Evolutionary conservation across 106 monocot genomes (phyloP).

Genomic region (Ottelia alismoides): DNA sequence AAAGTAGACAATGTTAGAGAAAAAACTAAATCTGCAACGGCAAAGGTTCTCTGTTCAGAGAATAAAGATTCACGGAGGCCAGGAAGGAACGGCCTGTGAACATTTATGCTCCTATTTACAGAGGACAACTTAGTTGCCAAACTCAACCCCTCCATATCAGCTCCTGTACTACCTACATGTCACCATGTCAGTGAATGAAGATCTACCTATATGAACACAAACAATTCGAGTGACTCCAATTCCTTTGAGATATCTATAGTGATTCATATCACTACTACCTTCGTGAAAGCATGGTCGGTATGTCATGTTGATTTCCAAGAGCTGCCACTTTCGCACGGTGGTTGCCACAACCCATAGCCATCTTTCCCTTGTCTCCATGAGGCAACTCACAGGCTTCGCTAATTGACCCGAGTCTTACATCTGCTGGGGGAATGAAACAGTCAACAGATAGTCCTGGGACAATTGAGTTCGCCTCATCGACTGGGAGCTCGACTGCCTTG

Average conservation of each 20-base stretch:
- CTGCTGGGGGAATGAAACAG: conserved; percentile 94
- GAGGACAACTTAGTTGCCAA: conserved; percentile 4
- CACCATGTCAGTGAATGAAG: not conserved
- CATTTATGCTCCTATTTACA: conserved; percentile 50
- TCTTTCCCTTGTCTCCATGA: conserved; percentile 33
- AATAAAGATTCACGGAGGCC: conserved; percentile 19
- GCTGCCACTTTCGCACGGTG: conserved; percentile 61
- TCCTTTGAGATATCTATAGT: not conserved
- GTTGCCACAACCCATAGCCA: conserved; percentile 2
- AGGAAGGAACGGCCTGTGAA: conserved; percentile 15
- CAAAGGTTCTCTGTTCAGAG: conserved; percentile 23
- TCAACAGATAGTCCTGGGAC: conserved; percentile 78
- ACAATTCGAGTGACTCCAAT: conserved; percentile 1
- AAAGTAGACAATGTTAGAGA: no score
- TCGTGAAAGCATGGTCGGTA: conserved; percentile 48
- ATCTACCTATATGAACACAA: conserved; percentile 23
- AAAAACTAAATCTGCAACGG: no score
- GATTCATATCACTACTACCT: conserved; percentile 32
- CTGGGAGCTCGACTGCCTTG: no score
- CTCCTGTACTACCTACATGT: not conserved
- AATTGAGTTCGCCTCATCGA: conserved; percentile 94
- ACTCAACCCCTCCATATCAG: conserved; percentile 2
- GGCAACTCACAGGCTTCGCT: conserved; percentile 42
- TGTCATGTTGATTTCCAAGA: conserved; percentile 21
- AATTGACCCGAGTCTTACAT: conserved; percentile 47